Base-by-base conservation (phyloP, 2,329 filamentous ascomycete species). In the Pseudonectria buxi region DNA sequence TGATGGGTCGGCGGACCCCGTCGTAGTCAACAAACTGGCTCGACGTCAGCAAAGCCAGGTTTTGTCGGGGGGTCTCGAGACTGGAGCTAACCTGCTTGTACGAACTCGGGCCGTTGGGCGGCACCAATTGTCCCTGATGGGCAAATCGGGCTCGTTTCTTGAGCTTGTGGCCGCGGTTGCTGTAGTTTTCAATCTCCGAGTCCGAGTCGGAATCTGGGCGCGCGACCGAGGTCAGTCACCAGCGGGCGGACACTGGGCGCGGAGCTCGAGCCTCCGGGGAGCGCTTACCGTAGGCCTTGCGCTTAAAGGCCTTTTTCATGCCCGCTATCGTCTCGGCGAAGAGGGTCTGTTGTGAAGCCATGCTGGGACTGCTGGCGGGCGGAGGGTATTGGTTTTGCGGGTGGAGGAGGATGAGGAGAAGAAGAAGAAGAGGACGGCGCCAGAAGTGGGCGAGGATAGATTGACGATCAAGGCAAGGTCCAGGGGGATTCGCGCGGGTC, bases 81-180 rank as follows among this genome's bases (percentile, higher is more conserved):
- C 24, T 14, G 28, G 32, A 32, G 55, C 69, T 41, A 59, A 83
- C 84, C 72, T 84, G 80, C 61, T 77, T 83, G 63, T 87, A 86
- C 10, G 76, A 73, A 47, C 78, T 72, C 28, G 79, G 77, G 3
- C 81, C 82, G 18, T 71, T 72, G 1, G 78, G 73, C 16, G 77
- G 72, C 28, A 82, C 77, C 44, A 88, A 68, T 51, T 81, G 78
- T 39, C 83, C 83, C 53, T 79, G 71, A 49, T 76, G 80, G 30
- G 83, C 74, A 55, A 85, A 85, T 48, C 78, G 74, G 29, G 85
- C 80, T 50, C 78, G 74, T 58, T 78, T 83, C 67, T 88, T 86
- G 30, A 90, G 69, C 58, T 89, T 90, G 60, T 86, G 78, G 42
- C 83, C 83, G 54, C 84, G 80, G 59, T 88, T 88, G 38, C 78